Percentiles rank a stretch among this genome's conserved stretches.
phyloP scores from a whole-genome alignment of 83 land plant genomes.

The Larix sibirica region DNA sequence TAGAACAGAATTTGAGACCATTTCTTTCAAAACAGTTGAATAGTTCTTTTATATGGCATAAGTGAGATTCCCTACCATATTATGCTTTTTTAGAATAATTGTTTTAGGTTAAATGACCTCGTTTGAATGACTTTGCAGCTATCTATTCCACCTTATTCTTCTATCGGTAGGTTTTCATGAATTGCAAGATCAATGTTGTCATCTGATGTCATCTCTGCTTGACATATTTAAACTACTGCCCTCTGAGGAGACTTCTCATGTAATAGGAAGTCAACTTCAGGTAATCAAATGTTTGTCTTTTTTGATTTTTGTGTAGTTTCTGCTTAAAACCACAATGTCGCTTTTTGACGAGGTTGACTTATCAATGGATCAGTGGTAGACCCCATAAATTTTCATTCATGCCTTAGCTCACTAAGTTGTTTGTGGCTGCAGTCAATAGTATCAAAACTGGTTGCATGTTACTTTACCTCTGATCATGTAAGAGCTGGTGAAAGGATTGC shows the following conservation, averaged over 20 bases:
- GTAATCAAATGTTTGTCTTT: conserved; percentile 26
- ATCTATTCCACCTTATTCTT: conserved; percentile 71
- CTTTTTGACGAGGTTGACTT: not conserved
- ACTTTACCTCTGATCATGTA: conserved; percentile 24
- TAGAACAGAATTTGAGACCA: too few relatives aligned
- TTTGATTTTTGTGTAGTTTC: not conserved
- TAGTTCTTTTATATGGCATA: too few relatives aligned
- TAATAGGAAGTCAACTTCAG: conserved; percentile 86
- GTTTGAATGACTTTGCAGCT: conserved; percentile 48
- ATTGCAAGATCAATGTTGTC: conserved; percentile 77
- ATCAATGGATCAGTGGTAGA: not conserved
- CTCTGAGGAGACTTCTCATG: conserved; percentile 23
- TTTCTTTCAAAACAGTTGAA: too few relatives aligned
- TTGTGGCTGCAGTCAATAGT: conserved; percentile 44
- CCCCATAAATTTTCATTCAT: not conserved
- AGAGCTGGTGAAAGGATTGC: not conserved
- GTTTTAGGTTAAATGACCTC: not conserved
- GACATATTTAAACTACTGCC: conserved; percentile 36
- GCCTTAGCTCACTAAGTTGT: not conserved
- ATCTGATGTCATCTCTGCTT: conserved; percentile 52
- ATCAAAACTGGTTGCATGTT: conserved; percentile 64
- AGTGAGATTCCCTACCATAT: not conserved
- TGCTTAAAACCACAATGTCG: not conserved
- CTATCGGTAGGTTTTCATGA: conserved; percentile 49
- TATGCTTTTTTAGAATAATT: not conserved